Percentiles rank a stretch among this genome's conserved stretches.
Evolutionary conservation across 768 basidiomycete genomes (phyloP).

Genomic region (Boletus reticuloceps): DNA sequence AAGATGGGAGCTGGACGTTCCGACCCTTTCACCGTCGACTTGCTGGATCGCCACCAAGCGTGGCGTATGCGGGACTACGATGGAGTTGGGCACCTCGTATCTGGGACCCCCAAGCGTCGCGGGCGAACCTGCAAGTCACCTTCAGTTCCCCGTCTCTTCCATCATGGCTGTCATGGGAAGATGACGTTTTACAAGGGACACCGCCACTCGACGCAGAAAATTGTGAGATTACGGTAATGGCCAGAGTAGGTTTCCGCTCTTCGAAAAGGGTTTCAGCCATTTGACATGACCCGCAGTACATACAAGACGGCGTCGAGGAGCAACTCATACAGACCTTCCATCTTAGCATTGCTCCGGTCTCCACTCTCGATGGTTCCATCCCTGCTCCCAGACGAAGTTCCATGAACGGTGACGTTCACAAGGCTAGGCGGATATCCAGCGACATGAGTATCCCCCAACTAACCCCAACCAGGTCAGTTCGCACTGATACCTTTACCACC

Average conservation of each 20-base stretch:
- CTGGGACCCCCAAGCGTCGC: conserved; percentile 94
- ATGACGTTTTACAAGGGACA: conserved; percentile 76
- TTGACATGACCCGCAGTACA: conserved; percentile 37
- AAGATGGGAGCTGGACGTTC: conserved; percentile 81
- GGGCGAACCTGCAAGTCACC: conserved; percentile 71
- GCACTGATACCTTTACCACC: not conserved
- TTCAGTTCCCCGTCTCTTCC: conserved; percentile 84
- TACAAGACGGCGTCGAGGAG: conserved; percentile 74
- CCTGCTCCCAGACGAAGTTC: conserved; percentile 47
- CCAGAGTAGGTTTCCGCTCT: conserved; percentile 51
- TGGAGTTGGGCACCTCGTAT: conserved; percentile 93
- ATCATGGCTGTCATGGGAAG: conserved; percentile 85
- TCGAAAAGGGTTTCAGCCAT: not conserved
- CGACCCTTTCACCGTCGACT: conserved; percentile 86
- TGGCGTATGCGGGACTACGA: conserved; percentile 76
- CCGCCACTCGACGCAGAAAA: conserved; percentile 75
- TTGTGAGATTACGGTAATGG: conserved; percentile 72
- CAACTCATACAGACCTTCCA: conserved; percentile 63
- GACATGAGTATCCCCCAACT: conserved; percentile 38
- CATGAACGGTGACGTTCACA: conserved; percentile 41
- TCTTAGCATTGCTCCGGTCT: conserved; percentile 69
- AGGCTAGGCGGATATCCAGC: conserved; percentile 39
- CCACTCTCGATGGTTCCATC: conserved; percentile 45
- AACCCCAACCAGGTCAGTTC: conserved; percentile 28
- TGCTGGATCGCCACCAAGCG: conserved; percentile 75